phyloP scores from a whole-genome alignment of 257 asterid genomes.

The Rehmannia glutinosa region DNA sequence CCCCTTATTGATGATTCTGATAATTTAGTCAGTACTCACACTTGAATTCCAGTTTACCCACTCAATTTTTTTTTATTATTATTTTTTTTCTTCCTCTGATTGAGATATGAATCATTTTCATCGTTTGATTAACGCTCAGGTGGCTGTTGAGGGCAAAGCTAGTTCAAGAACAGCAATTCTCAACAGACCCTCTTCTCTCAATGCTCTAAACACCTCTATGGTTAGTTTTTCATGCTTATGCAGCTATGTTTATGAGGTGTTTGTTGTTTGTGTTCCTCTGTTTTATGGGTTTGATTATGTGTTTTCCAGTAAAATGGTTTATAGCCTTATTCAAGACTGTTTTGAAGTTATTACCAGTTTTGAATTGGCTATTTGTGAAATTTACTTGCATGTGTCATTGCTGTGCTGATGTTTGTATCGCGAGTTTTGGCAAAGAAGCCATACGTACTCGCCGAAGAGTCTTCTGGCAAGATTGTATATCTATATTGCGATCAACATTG shows the following conservation, averaged over 20 bases:
- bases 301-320: too few relatives aligned
- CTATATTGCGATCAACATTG: not conserved
- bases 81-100: not conserved
- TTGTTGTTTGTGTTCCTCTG: not conserved
- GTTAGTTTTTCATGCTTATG: constrained; percentile 29
- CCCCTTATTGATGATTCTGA: constrained; percentile 41
- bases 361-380: not conserved
- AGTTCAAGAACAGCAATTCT: constrained; percentile 81
- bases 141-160: constrained; percentile 65
- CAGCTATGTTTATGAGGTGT: not conserved
- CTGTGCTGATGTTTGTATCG: too few relatives aligned
- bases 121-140: constrained; percentile 42
- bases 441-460: too few relatives aligned
- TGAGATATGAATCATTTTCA: not conserved
- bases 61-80: not conserved
- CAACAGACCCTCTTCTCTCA: constrained; percentile 71
- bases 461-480: not conserved
- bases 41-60: not conserved
- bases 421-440: too few relatives aligned
- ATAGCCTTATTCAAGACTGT: too few relatives aligned
- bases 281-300: not conserved
- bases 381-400: constrained; percentile 1
- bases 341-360: too few relatives aligned
- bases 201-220: constrained; percentile 67
- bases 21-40: constrained; percentile 39